Conservation (phyloP, 495 filamentous ascomycete genomes). For the Penicillium crystallinum region DNA sequence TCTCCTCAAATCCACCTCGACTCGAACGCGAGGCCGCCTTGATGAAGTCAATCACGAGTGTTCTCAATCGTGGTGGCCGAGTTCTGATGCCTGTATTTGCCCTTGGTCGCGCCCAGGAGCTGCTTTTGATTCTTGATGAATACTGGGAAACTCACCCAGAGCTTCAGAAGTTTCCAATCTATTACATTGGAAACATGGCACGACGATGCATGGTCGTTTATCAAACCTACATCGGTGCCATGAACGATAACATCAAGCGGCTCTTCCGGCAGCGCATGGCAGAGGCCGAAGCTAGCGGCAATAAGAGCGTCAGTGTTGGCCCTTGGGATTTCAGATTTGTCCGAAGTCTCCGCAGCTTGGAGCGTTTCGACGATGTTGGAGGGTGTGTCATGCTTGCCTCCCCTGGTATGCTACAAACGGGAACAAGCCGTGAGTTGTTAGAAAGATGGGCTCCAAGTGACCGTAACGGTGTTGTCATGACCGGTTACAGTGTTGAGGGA, state of each 20-base stretch:
- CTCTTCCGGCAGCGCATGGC: slow-evolving; percentile 81
- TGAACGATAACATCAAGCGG: slow-evolving; percentile 98
- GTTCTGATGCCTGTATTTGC: slow-evolving; percentile 95
- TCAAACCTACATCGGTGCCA: slow-evolving; percentile 92
- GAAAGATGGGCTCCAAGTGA: slow-evolving; percentile 95
- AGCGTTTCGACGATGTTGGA: slow-evolving; percentile 93
- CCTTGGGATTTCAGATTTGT: slow-evolving; percentile 97
- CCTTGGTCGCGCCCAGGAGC: slow-evolving; percentile 85
- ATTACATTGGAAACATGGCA: slow-evolving; percentile 91
- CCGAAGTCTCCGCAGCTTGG: slow-evolving; percentile 81
- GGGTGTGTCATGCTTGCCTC: slow-evolving; percentile 95
- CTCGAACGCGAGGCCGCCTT: slow-evolving; percentile 84
- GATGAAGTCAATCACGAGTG: slow-evolving; percentile 88
- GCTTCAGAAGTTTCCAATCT: slow-evolving; percentile 85
- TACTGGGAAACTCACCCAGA: slow-evolving; percentile 88
- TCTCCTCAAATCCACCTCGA: slow-evolving; percentile 83
- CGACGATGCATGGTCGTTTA: slow-evolving; percentile 98
- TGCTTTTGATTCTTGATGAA: slow-evolving; percentile 91
- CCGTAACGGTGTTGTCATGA: slow-evolving; percentile 94
- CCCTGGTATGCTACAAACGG: slow-evolving; percentile 96
- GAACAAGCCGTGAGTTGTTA: slow-evolving; percentile 83
- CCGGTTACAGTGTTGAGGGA: slow-evolving; percentile 95
- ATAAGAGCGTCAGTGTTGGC: slow-evolving; percentile 67
- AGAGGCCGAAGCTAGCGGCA: slow-evolving; percentile 71
- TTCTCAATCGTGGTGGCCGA: slow-evolving; percentile 85